These are phyloP conservation scores for Phytophthora litchii DNA, from an alignment of 352 stramenopile species.

Conservation along the genomic window DNA sequence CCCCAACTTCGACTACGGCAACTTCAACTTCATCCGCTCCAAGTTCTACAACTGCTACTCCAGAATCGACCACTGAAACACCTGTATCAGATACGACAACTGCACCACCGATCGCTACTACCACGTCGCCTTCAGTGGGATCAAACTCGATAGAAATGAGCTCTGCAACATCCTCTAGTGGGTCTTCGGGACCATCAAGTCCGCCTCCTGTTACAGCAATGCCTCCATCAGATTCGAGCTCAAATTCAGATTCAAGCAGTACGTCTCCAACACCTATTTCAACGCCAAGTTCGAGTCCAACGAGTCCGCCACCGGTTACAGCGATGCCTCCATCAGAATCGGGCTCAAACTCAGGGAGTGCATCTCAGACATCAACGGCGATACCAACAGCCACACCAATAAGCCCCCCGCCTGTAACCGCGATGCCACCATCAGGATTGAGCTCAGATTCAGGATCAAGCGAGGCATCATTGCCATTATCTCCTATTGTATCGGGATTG, in stretches of 20 bases:
- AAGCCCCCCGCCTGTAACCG: slow-evolving; percentile 22
- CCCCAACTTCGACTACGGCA: neutral
- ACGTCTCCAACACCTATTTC: slow-evolving; percentile 3
- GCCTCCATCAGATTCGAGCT: slow-evolving; percentile 8
- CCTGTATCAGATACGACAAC: slow-evolving; percentile 2
- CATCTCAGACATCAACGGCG: slow-evolving; percentile 4
- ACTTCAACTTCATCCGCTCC: neutral
- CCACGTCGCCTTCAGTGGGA: neutral
- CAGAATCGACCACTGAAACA: neutral
- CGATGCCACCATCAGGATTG: slow-evolving; percentile 7
- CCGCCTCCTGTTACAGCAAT: slow-evolving; percentile 21
- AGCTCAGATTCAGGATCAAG: slow-evolving; percentile 15
- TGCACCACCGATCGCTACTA: slow-evolving; percentile 2
- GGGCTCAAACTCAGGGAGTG: slow-evolving; percentile 9
- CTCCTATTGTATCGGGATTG: slow-evolving; percentile 3
- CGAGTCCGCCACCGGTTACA: slow-evolving; percentile 30
- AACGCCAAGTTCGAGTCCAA: slow-evolving; percentile 15
- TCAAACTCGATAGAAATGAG: slow-evolving; percentile 5
- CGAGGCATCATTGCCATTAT: slow-evolving; percentile 1
- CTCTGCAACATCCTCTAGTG: slow-evolving; percentile 11
- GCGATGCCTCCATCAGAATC: slow-evolving; percentile 17
- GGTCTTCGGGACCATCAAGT: slow-evolving; percentile 10
- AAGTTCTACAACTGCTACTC: neutral
- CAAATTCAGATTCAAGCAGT: slow-evolving; percentile 12
- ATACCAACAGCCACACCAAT: slow-evolving; percentile 14